Evolutionary conservation across 331 rosid species (phyloP), one percentile per base, ranked within the genome.

Genomic region (Prunus yedoensis): DNA sequence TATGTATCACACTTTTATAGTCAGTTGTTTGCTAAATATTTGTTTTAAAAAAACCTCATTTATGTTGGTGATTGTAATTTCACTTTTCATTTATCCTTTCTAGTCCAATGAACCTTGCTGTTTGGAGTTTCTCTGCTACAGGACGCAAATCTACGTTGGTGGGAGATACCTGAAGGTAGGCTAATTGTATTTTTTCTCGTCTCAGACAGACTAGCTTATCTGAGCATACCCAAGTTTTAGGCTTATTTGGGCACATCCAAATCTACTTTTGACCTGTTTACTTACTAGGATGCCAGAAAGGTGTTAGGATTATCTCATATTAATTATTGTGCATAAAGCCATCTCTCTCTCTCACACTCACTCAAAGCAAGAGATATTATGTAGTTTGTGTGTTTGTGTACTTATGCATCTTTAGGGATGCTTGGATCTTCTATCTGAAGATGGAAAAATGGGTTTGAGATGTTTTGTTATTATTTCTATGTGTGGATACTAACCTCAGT

Each of bases 111-210:
- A 86, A 69, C 95, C 97, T 32, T 94, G 95, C 71, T 89, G 73
- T 51, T 85, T 90, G 83, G 85, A 85, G 50, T 68, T 82, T 79
- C 50, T 18, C 52, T 90, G 90, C 85, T 76, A 66, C 80, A 77
- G 93, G 66, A 78, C 87, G 10, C 91, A 90, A 49, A 66, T 90
- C 73, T 94, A 79, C 84, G 74, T 94, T 82, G 92, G 91, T 82
- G 98, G 98, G 82, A 85, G 98, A 87, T 94, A 91, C 84, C 83
- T 90, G 60, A 91, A 90, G 92, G 98, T 91, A 79, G 63, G 59
- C 77, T 9, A 16, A 20, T 21, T 76, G 8, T 10, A 28, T 21
- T 65, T 52, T 28, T 52, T 43, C 66, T 9, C 17, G 5, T 1
- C 51, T 4, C 18, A 8, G 20, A 20, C 27, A 10, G 41, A 28